Percentiles rank a stretch among this genome's conserved stretches.
Conservation (phyloP, 345 rosid species). For the Mercurialis annua region DNA sequence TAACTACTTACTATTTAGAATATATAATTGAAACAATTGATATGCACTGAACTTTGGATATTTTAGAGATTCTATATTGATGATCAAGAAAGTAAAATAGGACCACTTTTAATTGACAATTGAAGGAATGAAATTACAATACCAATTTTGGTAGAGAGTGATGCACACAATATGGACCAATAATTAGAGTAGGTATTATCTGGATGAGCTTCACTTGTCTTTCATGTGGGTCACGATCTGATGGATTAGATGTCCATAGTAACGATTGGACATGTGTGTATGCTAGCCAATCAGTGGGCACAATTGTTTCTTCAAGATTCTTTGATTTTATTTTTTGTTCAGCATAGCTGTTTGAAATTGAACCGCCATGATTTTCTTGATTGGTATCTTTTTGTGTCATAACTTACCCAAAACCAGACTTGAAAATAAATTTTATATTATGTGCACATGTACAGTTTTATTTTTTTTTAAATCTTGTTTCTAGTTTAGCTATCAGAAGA, state of each 20-base stretch:
- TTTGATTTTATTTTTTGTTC: not conserved
- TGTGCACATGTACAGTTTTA: not conserved
- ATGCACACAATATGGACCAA: not conserved
- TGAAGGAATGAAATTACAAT: too few species aligned
- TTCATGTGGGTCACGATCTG: constrained; percentile 8
- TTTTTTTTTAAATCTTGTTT: constrained; percentile 1
- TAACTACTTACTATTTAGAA: too few species aligned
- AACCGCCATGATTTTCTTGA: not conserved
- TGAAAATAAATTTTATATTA: not conserved
- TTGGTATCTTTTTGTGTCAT: constrained; percentile 3
- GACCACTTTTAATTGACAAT: not conserved
- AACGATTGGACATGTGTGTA: not conserved
- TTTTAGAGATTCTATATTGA: constrained; percentile 3
- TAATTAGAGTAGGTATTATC: constrained; percentile 4
- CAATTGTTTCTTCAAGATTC: not conserved
- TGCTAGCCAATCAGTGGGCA: not conserved
- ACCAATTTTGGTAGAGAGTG: not conserved
- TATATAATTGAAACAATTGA: too few species aligned
- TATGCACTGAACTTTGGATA: not conserved
- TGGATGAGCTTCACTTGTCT: not conserved
- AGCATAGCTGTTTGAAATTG: too few species aligned
- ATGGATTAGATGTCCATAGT: not conserved
- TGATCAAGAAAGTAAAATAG: not conserved
- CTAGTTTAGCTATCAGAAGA: not conserved
- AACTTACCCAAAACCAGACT: not conserved